phyloP scores from a whole-genome alignment of 352 stramenopile species.

The Pythium apleroticum region DNA sequence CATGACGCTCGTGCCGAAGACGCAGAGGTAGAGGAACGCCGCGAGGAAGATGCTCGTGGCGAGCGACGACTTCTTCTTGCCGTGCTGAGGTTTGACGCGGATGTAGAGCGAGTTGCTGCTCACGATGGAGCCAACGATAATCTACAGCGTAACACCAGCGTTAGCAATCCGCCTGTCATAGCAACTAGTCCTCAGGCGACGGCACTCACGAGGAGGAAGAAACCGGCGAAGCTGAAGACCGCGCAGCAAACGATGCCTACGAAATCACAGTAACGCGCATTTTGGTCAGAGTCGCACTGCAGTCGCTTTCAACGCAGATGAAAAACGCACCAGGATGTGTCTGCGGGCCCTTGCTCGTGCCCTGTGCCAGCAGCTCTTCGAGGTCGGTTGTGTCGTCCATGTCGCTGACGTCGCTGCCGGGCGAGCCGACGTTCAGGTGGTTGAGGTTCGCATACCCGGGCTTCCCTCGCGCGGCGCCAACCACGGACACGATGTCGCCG shows the following conservation, averaged over 20 bases:
- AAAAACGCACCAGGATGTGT: conserved; percentile 56
- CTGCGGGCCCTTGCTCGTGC: conserved; percentile 68
- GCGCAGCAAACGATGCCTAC: conserved; percentile 73
- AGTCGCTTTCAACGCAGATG: not conserved
- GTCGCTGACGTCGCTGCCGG: conserved; percentile 73
- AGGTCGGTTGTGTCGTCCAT: conserved; percentile 77
- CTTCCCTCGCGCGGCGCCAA: conserved; percentile 53
- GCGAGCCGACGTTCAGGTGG: conserved; percentile 78
- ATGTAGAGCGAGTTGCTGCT: conserved; percentile 88
- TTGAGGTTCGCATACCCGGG: conserved; percentile 83
- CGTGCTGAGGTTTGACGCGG: conserved; percentile 72
- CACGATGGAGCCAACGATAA: conserved; percentile 85
- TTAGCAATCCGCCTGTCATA: not conserved
- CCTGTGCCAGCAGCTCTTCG: conserved; percentile 74
- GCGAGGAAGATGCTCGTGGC: conserved; percentile 87
- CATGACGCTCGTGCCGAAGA: conserved; percentile 86
- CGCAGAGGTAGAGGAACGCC: conserved; percentile 79
- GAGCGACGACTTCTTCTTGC: conserved; percentile 82
- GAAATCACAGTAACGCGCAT: not conserved
- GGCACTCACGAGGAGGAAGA: conserved; percentile 60
- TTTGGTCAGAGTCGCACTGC: not conserved
- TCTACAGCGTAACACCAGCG: conserved; percentile 23
- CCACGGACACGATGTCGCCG: conserved; percentile 65
- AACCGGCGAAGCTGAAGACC: conserved; percentile 75
- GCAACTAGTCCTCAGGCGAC: not conserved